Evolutionary conservation across 129 eudicot genomes (phyloP), one percentile per base, ranked within the genome.

Genomic region (Scalesia atractyloides): DNA sequence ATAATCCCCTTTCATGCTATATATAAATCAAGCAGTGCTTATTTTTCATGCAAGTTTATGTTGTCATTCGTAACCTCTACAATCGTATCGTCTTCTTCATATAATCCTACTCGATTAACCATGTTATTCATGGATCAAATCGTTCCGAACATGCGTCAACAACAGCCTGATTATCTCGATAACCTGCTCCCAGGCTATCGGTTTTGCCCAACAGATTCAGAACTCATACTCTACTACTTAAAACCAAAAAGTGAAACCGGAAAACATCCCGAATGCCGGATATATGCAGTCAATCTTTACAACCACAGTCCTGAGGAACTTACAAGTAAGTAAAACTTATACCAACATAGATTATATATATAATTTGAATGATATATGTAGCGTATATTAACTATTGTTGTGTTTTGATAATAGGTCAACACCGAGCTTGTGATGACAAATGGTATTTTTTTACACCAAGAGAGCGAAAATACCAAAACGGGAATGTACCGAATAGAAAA

Each of bases 221-320:
- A 77, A 14, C 64, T 77, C 1, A 59, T 77, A 2, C 56, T 33
- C 9, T 7, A 34, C 68, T 77, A 69, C 49, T 33, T 77, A 5
- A 68, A 16, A 53, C 47, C 17, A 50, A 69, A 48, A 57, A 64
- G 69, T 15, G 58, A 9, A 9, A 60, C 33, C 13, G 44, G 68
- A 69, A 9, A 9, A 33, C 75, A 59, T 3, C 75, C 70, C 1
- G 26, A 15, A 2, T 58, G 60, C 59, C 66, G 70, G 37, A 33
- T 77, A 19, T n/a, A 69, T 13, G 70, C 69, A 5, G 81, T 77
- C 7, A 7, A 59, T 34, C 51, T 77, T 14, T 77, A 77, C 64
- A n/a, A 69, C n/a, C 13, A 33, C 9, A 14, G 37, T 17, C 81
- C 81, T 10, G 5, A 68, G 4, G 3, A 36, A 12, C 80, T 77